Evolutionary conservation across 768 basidiomycete genomes (phyloP).

Genomic region (Polyporus arcularius): DNA sequence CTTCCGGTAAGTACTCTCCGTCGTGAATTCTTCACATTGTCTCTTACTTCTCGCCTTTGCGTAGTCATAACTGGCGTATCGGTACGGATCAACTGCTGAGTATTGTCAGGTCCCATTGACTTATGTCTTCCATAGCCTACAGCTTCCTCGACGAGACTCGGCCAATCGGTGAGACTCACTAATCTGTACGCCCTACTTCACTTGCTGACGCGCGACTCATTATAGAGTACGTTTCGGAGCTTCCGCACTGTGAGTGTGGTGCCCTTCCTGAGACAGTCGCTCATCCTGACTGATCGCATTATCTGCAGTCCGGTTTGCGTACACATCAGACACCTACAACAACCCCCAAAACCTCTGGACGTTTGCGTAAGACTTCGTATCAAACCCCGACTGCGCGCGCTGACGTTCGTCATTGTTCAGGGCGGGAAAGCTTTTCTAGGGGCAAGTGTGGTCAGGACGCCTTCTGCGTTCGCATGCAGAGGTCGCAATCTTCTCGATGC

Average conservation of each 20-base stretch:
- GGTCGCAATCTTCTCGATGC: too few species aligned
- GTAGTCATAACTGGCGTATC: conserved; percentile 36
- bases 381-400: too few species aligned
- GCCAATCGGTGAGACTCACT: conserved; percentile 32
- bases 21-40: conserved; percentile 24
- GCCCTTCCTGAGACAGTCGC: not conserved
- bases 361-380: conserved; percentile 44
- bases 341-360: conserved; percentile 62
- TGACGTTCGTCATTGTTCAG: too few species aligned
- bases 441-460: too few species aligned
- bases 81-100: conserved; percentile 25
- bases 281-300: not conserved
- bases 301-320: conserved; percentile 54
- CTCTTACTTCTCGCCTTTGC: not conserved
- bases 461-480: too few species aligned
- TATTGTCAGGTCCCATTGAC: not conserved
- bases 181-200: not conserved
- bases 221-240: conserved; percentile 34
- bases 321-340: conserved; percentile 64
- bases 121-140: conserved; percentile 23
- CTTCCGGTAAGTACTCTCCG: conserved; percentile 44
- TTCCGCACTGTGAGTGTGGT: conserved; percentile 28
- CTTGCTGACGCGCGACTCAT: conserved; percentile 1
- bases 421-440: too few species aligned
- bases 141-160: conserved; percentile 33